Conservation (phyloP, 257 asterid genomes). For the Nicotiana otophora region DNA sequence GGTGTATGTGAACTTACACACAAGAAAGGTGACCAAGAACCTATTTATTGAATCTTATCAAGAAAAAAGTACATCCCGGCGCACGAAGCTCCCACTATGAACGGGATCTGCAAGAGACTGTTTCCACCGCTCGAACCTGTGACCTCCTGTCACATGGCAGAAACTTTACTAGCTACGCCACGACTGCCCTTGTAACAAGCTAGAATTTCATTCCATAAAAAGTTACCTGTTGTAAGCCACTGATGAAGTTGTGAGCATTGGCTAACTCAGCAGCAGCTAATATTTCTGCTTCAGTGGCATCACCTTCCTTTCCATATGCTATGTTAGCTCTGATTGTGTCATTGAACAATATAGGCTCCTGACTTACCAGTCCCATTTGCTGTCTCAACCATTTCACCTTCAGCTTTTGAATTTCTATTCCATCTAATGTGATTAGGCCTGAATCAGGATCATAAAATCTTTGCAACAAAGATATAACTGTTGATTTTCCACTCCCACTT, state of each 20-base stretch:
- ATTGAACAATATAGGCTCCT: slow-evolving; percentile 43
- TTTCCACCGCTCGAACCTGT: too few species aligned
- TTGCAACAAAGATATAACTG: slow-evolving; percentile 41
- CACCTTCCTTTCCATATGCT: slow-evolving; percentile 39
- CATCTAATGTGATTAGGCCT: slow-evolving; percentile 43
- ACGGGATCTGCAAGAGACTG: too few species aligned
- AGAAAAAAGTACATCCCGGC: neutral
- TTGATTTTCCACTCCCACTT: slow-evolving; percentile 64
- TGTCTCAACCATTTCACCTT: slow-evolving; percentile 44
- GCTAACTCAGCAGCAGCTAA: slow-evolving; percentile 43
- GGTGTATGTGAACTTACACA: neutral
- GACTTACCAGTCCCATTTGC: slow-evolving; percentile 58
- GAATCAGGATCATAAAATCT: slow-evolving; percentile 46
- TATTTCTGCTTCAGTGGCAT: slow-evolving; percentile 41
- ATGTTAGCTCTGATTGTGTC: slow-evolving; percentile 46
- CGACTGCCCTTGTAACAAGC: too few species aligned
- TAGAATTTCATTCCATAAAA: too few species aligned
- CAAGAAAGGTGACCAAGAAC: neutral
- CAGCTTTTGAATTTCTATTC: slow-evolving; percentile 20
- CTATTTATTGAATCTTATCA: neutral
- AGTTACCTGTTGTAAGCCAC: slow-evolving; percentile 35
- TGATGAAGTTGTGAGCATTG: slow-evolving; percentile 46
- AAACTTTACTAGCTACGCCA: too few species aligned
- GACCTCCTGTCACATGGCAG: too few species aligned
- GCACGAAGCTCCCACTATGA: too few species aligned